Conservation (phyloP, 2,329 filamentous ascomycete species). For the Paecilomyces sp. region DNA sequence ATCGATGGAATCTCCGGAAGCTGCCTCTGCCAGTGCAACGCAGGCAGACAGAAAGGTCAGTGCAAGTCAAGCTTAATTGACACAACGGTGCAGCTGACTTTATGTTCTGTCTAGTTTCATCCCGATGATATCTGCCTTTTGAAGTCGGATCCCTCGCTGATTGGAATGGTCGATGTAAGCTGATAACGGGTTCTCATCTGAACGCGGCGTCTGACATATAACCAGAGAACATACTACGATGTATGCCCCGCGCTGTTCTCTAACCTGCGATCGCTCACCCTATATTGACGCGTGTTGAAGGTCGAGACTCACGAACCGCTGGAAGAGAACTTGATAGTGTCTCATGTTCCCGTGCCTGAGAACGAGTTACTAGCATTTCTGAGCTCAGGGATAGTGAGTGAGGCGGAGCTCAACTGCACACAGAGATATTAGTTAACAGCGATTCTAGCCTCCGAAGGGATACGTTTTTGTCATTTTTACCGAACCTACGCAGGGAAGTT, state of each 20-base stretch:
- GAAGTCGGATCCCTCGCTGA: slow-evolving; percentile 11
- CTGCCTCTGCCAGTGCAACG: background rate
- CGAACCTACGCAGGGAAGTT: slow-evolving; percentile 32
- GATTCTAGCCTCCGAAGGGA: slow-evolving; percentile 39
- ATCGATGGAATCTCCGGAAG: background rate
- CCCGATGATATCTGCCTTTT: slow-evolving; percentile 13
- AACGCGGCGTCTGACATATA: background rate
- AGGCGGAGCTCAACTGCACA: background rate
- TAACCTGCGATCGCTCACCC: background rate
- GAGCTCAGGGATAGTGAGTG: slow-evolving; percentile 12
- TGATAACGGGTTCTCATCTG: background rate
- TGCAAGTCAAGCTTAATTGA: background rate
- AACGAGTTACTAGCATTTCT: slow-evolving; percentile 19
- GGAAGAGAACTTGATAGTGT: slow-evolving; percentile 25
- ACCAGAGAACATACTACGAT: slow-evolving; percentile 6
- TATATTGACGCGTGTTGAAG: slow-evolving; percentile 5
- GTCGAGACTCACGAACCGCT: slow-evolving; percentile 15
- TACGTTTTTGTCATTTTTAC: slow-evolving; percentile 43
- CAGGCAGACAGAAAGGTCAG: slow-evolving; percentile 1
- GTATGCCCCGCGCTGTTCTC: slow-evolving; percentile 1
- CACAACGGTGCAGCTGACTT: background rate
- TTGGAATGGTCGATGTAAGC: slow-evolving; percentile 14
- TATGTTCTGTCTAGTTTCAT: slow-evolving; percentile 9
- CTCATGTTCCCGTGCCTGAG: slow-evolving; percentile 20
- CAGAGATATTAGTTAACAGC: background rate